These are phyloP conservation scores for Brettanomyces naardenensis DNA, from an alignment of 805 yeast genomes.

Conservation along the genomic window DNA sequence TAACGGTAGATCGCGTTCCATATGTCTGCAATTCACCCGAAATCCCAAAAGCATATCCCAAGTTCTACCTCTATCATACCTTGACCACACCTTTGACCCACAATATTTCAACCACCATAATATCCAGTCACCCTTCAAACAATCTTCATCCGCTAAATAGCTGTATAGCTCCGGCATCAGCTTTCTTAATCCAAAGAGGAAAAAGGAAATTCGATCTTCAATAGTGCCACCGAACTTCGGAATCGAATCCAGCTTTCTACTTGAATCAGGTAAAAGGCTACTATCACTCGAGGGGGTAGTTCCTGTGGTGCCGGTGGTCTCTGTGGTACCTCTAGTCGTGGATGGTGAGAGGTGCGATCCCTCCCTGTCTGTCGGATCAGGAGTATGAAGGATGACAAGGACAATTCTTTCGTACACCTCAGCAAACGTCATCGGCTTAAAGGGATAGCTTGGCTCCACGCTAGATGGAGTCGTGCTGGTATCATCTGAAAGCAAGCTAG, in stretches of 20 bases:
- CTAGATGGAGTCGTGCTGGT: constrained; percentile 10
- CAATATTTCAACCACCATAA: constrained; percentile 93
- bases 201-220: constrained; percentile 60
- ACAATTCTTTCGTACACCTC: constrained; percentile 70
- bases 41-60: constrained; percentile 89
- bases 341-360: neutral
- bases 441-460: constrained; percentile 10
- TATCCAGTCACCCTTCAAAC: constrained; percentile 78
- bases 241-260: constrained; percentile 17
- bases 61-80: constrained; percentile 73
- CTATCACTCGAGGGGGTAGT: constrained; percentile 5
- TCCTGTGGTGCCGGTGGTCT: no score
- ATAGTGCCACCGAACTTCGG: constrained; percentile 46
- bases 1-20: constrained; percentile 19
- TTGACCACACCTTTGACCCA: constrained; percentile 79
- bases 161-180: constrained; percentile 68
- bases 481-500: constrained; percentile 1
- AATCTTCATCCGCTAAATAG: constrained; percentile 73
- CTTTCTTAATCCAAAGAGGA: constrained; percentile 53
- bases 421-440: constrained; percentile 43
- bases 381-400: constrained; percentile 68
- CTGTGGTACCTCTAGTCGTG: no score
- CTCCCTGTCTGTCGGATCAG: constrained; percentile 31
- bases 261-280: constrained; percentile 4
- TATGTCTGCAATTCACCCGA: constrained; percentile 33